These are phyloP conservation scores for Trichoderma pleuroti DNA, from an alignment of 2,329 filamentous ascomycete genomes.

Conservation along the genomic window DNA sequence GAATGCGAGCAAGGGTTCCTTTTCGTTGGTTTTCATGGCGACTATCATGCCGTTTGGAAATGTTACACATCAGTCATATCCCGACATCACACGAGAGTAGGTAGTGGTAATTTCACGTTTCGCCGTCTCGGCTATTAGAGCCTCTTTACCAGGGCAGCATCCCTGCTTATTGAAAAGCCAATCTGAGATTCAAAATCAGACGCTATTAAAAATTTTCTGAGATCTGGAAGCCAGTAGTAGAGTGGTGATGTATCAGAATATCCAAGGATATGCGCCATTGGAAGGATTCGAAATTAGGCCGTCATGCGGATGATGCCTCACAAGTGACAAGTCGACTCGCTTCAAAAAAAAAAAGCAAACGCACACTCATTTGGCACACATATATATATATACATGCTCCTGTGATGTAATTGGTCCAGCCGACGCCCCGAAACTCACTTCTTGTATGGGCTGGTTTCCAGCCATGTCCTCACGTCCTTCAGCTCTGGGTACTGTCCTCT, in stretches of 20 bases:
- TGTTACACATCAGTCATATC: background rate
- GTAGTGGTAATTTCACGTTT: background rate
- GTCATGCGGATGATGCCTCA: background rate
- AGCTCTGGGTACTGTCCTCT: background rate
- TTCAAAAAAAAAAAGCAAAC: background rate
- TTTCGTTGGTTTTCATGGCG: background rate
- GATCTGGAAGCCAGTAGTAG: background rate
- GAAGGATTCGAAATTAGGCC: background rate
- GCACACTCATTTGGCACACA: background rate
- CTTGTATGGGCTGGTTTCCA: background rate
- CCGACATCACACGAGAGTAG: background rate
- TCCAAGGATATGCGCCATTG: background rate
- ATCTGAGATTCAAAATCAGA: background rate
- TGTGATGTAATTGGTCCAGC: background rate
- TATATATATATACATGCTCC: background rate
- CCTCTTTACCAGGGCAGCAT: background rate
- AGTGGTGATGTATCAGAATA: background rate
- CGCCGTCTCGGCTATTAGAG: background rate
- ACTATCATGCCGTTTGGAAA: background rate
- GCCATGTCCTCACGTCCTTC: background rate
- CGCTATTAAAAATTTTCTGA: background rate
- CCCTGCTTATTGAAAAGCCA: background rate
- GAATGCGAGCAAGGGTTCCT: conserved; percentile 9
- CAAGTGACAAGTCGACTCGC: conserved; percentile 3
- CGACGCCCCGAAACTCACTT: background rate